Evolutionary conservation across 306 rosid genomes (phyloP), one percentile per base, ranked within the genome.

Genomic region (Erythrophleum fordii): DNA sequence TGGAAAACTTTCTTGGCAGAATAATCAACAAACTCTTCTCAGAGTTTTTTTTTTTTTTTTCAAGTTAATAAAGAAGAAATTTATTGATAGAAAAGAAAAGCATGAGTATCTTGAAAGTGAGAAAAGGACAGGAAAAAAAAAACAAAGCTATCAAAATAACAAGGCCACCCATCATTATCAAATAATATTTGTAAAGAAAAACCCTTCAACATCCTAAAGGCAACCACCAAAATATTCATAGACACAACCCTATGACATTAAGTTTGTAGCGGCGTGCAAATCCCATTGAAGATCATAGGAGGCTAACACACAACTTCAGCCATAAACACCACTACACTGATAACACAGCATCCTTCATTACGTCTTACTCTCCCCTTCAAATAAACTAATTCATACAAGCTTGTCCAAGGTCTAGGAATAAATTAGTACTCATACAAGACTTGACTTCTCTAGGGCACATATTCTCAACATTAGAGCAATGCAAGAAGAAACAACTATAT

Each of bases 401-500:
- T 22, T 37, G 28, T 11, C 65, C 77, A 31, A n/a, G 49, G 49
- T 53, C 31, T 18, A 48, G 34, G 48, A 28, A 18, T 31, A 34
- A 49, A 39, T 29, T 35, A 14, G 25, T 52, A 64, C 8, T 42
- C 39, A 73, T 22, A 8, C 2, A 53, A 65, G 75, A 31, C 17
- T 20, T 26, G 41, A 44, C 74, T 64, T 62, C 45, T 61, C 49
- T 20, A 45, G 16, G 67, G 17, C 71, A 45, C 10, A 22, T 23
- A 67, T 22, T 55, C 17, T 41, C 64, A 11, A 11, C 28, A 41
- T 60, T 10, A 44, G 23, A 55, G 42, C 71, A 45, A 67, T 45
- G 45, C 35, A 61, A 76, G 69, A 67, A 81, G 14, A 52, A 66
- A 66, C 42, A 73, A 61, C 76, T 28, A 48, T 7, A 5, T 6